Percentiles rank a stretch among this genome's conserved stretches.
phyloP scores from a whole-genome alignment of 306 rosid genomes.

The Acacia crassicarpa region DNA sequence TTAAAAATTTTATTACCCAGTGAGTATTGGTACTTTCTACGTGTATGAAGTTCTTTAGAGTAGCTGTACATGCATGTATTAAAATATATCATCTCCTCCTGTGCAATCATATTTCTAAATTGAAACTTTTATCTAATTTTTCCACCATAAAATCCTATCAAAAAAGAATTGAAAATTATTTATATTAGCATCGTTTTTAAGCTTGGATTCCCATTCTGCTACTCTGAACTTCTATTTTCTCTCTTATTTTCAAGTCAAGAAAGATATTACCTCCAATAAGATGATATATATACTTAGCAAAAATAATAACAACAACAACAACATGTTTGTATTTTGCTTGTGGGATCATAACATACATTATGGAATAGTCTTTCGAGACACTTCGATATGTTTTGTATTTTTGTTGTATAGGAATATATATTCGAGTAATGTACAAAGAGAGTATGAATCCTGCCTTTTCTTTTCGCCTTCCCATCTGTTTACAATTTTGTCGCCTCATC shows the following conservation, averaged over 20 bases:
- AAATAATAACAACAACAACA: accelerated
- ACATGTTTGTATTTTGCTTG: neutral
- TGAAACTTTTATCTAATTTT: too few relatives aligned
- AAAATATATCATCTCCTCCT: too few relatives aligned
- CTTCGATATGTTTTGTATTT: neutral
- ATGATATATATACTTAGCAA: too few relatives aligned
- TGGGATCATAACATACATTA: neutral
- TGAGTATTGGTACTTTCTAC: too few relatives aligned
- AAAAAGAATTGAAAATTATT: neutral
- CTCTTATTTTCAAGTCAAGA: neutral
- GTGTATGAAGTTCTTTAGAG: too few relatives aligned
- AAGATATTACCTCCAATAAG: neutral
- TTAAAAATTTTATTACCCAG: too few relatives aligned
- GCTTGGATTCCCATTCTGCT: neutral
- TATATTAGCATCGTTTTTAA: neutral
- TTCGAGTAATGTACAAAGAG: slow-evolving; percentile 8
- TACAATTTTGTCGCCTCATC: neutral
- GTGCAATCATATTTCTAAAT: too few relatives aligned
- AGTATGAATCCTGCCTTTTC: neutral
- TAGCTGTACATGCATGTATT: too few relatives aligned
- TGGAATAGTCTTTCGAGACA: slow-evolving; percentile 1
- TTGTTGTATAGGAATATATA: neutral
- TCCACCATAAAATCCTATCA: neutral
- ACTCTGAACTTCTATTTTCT: neutral
- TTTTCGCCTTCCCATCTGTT: neutral